Base-by-base conservation (phyloP, 2,329 filamentous ascomycete genomes). In the Didymosphaeria variabile region DNA sequence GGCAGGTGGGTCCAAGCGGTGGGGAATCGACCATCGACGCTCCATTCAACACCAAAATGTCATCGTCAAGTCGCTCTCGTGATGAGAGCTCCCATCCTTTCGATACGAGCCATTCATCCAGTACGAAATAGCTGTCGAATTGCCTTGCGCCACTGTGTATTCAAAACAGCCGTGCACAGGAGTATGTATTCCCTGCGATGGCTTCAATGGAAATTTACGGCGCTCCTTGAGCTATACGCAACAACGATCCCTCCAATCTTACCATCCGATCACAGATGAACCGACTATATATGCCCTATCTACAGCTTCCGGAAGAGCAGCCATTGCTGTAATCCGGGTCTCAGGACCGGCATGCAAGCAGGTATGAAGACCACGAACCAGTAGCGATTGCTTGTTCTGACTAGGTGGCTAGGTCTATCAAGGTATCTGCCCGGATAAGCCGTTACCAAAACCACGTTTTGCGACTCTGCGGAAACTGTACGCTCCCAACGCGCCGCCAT, bases 201-300 rank as follows among this genome's bases (percentile, higher is more conserved):
- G 40, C 51, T 44, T 55, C 38, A 19, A 38, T 2, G 17, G 34
- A 45, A 34, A 29, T 31, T 21, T 31, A 50, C 65, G 44, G 57
- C 55, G 42, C 60, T 53, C 57, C 57, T 59, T 74, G 70, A 70
- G 62, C 38, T 40, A 31, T 12, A 10, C 36, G 23, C 50, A 34
- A 31, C 40, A 26, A 19, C 47, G 36, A 5, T 29, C 47, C 2
- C 63, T 67, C 55, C 69, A 75, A 57, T 31, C 57, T 17, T 29
- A 19, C 10, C 7, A 32, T 29, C n/a, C 51, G 2, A 46, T 29
- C 13, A 34, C 61, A 19, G 61, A 70, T 9, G 75, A 76, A 13
- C 71, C 72, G 17, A 98, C 94, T 1, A 97, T 99, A 56, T 98
- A 97, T 77, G 95, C 95, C 0, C 82, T 98, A 0, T 97, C 94